Base-by-base conservation (phyloP, 441 rosid genomes). In the Erysimum pusillum region DNA sequence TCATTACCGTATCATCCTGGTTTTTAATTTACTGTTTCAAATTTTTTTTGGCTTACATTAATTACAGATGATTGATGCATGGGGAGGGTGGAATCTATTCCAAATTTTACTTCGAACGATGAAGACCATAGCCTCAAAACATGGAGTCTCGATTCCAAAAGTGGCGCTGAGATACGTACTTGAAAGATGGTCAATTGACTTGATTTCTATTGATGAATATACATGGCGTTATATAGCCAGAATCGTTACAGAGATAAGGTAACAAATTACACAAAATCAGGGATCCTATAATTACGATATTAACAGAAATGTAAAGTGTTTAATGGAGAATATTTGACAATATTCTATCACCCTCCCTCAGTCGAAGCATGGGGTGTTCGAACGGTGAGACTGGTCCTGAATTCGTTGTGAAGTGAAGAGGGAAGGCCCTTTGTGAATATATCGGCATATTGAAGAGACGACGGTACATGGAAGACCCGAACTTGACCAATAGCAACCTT, bases 1-100 rank as follows among this genome's bases (percentile, higher is more conserved):
- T n/a, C n/a, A n/a, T n/a, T n/a, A n/a, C n/a, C 2, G 25, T 22
- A 25, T 25, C 60, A 13, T 28, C 17, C 18, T 18, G 13, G 7
- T 49, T 49, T 18, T 2, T 54, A 62, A n/a, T n/a, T n/a, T n/a
- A n/a, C 28, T 25, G 28, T 25, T 25, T 25, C 3, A 25, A 25
- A 2, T 2, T 25, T 25, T 1, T 25, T 25, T 1, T 25, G 28
- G 28, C 28, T 25, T 25, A 25, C 25, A 11, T 4, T 39, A n/a
- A n/a, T n/a, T n/a, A n/a, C n/a, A n/a, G n/a, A n/a, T n/a, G n/a
- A n/a, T n/a, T n/a, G n/a, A n/a, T n/a, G n/a, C n/a, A n/a, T n/a
- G n/a, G n/a, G n/a, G n/a, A 39, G 96, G 99, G 99, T 87, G 99
- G 99, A 69, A 83, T 81, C 89, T 78, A 35, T 95, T 95, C 83